Base-by-base conservation (phyloP, 108 stramenopile genomes). In the Fragilaria crotonensis region DNA sequence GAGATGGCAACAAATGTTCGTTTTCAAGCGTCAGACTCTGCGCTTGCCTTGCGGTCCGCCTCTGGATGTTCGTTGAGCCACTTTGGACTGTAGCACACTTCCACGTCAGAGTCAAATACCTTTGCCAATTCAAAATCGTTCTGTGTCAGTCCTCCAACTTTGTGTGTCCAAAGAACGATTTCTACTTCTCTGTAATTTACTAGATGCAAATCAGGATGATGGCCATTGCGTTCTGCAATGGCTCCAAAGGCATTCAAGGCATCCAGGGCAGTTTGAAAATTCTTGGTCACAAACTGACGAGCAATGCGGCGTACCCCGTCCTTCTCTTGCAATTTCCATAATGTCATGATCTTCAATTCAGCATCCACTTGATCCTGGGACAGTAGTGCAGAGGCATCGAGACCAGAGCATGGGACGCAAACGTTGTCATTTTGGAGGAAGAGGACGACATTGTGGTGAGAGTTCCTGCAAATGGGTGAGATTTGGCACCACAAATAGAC, bases 141-240 rank as follows among this genome's bases (percentile, higher is more conserved):
- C 25, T 71, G 55, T 14, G 89, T 95, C 30, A 95, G 48, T 33
- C 93, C 96, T 26, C 73, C 66, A 19, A 90, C 48, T 18, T 71
- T 77, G 59, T 94, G 93, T 1, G 96, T 97, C 46, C 66, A 89
- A 11, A 97, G 31, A 29, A 78, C 78, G 27, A 97, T 64, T 45
- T 83, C 80, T 9, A 97, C 88, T 52, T 90, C 62, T 25, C 94
- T 72, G 68, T 97, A 97, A 48, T 59, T 61, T 19, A 89, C 94
- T 36, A 95, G 73, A 74, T 97, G 96, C 30, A 97, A 63, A 49
- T 97, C 90, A 19, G 96, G 94, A 66, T 97, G 96, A 63, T 97
- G 95, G 28, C 58, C 55, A 54, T 82, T 73, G 30, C 67, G 23
- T 71, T 96, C 93, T 26, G 92, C 89, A 21, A 92, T 80, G 11